These are phyloP conservation scores for Phytophthora tentaculata DNA, from an alignment of 352 stramenopile genomes.

Conservation along the genomic window DNA sequence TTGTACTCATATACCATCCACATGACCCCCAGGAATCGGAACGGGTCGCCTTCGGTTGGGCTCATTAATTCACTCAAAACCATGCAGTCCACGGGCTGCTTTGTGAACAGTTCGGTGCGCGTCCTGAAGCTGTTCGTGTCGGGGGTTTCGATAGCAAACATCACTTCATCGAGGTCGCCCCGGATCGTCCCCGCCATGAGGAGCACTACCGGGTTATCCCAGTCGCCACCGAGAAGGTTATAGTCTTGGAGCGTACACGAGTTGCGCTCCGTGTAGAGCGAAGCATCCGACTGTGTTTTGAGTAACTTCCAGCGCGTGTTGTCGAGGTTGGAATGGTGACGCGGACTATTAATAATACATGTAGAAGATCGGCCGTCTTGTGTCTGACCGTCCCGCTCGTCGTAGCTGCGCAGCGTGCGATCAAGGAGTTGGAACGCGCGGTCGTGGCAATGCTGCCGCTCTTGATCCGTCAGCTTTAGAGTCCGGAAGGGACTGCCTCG, in stretches of 20 bases:
- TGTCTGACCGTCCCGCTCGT: slow-evolving; percentile 26
- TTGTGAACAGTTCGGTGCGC: slow-evolving; percentile 23
- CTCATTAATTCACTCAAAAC: slow-evolving; percentile 33
- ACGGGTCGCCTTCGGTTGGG: slow-evolving; percentile 34
- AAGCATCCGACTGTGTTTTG: slow-evolving; percentile 26
- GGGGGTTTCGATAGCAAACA: slow-evolving; percentile 26
- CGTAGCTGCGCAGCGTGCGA: slow-evolving; percentile 37
- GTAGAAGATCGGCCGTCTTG: slow-evolving; percentile 7
- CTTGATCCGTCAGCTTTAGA: slow-evolving; percentile 7
- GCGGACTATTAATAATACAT: too few relatives aligned
- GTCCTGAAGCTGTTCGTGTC: slow-evolving; percentile 10
- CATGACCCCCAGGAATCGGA: slow-evolving; percentile 38
- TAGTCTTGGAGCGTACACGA: slow-evolving; percentile 13
- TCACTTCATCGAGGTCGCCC: slow-evolving; percentile 30
- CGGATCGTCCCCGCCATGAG: slow-evolving; percentile 24
- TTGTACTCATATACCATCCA: slow-evolving; percentile 35
- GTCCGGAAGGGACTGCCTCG: slow-evolving; percentile 2
- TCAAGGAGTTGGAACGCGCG: slow-evolving; percentile 29
- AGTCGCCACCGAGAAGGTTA: slow-evolving; percentile 30
- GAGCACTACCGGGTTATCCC: slow-evolving; percentile 25
- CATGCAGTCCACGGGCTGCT: slow-evolving; percentile 18
- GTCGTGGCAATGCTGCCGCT: slow-evolving; percentile 28
- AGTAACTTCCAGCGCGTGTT: slow-evolving; percentile 36
- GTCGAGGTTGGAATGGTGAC: slow-evolving; percentile 28
- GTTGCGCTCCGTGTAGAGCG: slow-evolving; percentile 28